Percentiles rank a stretch among this genome's conserved stretches.
Evolutionary conservation across 148 eudicot genomes (phyloP).

Genomic region (Selenicereus undatus): DNA sequence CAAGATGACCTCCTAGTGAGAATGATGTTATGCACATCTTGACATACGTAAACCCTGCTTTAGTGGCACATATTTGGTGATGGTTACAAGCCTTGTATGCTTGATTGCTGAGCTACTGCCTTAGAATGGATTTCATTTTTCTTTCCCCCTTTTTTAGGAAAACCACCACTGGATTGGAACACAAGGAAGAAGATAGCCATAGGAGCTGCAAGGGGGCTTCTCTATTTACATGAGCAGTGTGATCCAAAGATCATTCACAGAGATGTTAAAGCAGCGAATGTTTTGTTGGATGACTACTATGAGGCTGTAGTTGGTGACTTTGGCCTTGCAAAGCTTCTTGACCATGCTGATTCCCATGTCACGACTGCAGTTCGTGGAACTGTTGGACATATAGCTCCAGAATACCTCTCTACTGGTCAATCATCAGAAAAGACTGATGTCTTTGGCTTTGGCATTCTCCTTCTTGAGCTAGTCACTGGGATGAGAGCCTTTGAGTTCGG

Average conservation of each 20-base stretch:
- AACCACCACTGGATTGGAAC: conserved; percentile 86
- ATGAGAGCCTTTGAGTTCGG: conserved; percentile 89
- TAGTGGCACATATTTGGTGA: background rate
- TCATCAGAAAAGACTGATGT: conserved; percentile 95
- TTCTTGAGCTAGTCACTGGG: conserved; percentile 88
- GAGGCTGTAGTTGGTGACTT: conserved; percentile 96
- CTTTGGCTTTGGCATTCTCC: conserved; percentile 86
- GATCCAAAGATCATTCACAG: conserved; percentile 96
- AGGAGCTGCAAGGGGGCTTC: conserved; percentile 85
- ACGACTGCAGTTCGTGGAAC: conserved; percentile 97
- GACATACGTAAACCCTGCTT: no score
- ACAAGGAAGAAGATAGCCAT: conserved; percentile 87
- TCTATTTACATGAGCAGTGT: conserved; percentile 92
- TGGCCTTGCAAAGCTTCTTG: conserved; percentile 95
- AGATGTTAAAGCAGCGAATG: conserved; percentile 94
- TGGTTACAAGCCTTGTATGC: background rate
- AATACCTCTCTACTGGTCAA: conserved; percentile 91
- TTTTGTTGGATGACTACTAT: conserved; percentile 67
- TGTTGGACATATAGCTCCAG: conserved; percentile 93
- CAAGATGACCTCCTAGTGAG: background rate
- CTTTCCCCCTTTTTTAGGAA: conserved; percentile 36
- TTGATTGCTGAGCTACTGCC: background rate
- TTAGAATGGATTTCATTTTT: background rate
- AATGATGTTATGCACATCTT: background rate
- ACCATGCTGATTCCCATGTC: conserved; percentile 83